Conservation (phyloP, 1,284 basidiomycete species). For the Malassezia restricta region DNA sequence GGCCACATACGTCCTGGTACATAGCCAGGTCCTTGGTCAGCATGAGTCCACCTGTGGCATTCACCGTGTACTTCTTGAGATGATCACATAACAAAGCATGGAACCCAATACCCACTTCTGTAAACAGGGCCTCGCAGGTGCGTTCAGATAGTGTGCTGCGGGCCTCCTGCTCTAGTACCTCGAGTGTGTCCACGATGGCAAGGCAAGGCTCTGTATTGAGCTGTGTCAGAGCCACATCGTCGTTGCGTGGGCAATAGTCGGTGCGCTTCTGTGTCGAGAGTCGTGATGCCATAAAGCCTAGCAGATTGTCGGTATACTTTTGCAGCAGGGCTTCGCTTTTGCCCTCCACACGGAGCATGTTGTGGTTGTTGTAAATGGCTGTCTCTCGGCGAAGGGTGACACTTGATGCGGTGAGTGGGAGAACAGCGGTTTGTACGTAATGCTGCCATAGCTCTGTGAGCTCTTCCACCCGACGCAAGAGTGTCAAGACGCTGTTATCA, state of each 20-base stretch:
- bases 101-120: constrained; percentile 85
- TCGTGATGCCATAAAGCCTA: constrained; percentile 52
- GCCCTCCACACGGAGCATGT: constrained; percentile 73
- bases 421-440: constrained; percentile 78
- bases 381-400: constrained; percentile 85
- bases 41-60: constrained; percentile 91
- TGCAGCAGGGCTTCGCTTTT: constrained; percentile 73
- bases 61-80: constrained; percentile 88
- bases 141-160: constrained; percentile 39
- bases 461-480: constrained; percentile 68
- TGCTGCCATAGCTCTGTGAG: constrained; percentile 94
- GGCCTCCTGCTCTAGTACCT: constrained; percentile 58
- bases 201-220: constrained; percentile 91
- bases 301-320: constrained; percentile 59
- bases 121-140: constrained; percentile 80
- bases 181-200: constrained; percentile 73
- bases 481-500: constrained; percentile 51
- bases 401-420: constrained; percentile 73
- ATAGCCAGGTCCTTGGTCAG: constrained; percentile 96
- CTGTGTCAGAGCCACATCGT: constrained; percentile 78
- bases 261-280: constrained; percentile 86
- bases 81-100: constrained; percentile 88
- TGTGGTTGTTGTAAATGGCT: constrained; percentile 82
- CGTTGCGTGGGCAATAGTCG: constrained; percentile 82
- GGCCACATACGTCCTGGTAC: constrained; percentile 79